phyloP scores from a whole-genome alignment of 495 filamentous ascomycete genomes.

The Penicillium chermesinum region DNA sequence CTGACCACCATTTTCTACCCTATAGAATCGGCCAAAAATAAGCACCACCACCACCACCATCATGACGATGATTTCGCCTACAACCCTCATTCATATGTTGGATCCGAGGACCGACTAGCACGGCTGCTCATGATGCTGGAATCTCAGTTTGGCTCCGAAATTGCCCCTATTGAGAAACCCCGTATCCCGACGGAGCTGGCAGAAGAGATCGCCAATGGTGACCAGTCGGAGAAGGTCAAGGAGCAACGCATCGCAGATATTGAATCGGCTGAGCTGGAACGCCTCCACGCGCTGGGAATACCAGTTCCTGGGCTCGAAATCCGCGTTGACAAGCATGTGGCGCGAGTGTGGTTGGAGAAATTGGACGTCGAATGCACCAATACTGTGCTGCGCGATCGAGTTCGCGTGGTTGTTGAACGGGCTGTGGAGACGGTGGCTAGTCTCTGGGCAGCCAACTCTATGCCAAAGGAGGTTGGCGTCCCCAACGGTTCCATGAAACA shows the following conservation, averaged over 20 bases:
- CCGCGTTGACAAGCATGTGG: slow-evolving; percentile 80
- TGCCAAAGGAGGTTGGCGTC: slow-evolving; percentile 14
- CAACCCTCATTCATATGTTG: slow-evolving; percentile 67
- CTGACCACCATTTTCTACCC: not conserved
- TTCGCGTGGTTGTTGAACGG: slow-evolving; percentile 83
- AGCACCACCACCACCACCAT: slow-evolving; percentile 51
- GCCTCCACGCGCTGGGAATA: slow-evolving; percentile 74
- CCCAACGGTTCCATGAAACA: slow-evolving; percentile 17
- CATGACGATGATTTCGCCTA: slow-evolving; percentile 31
- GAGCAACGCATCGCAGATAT: slow-evolving; percentile 49
- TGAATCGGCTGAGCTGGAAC: slow-evolving; percentile 54
- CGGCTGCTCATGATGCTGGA: slow-evolving; percentile 95
- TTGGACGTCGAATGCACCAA: slow-evolving; percentile 82
- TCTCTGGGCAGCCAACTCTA: slow-evolving; percentile 49
- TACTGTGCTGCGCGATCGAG: slow-evolving; percentile 66
- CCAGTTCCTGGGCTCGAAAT: slow-evolving; percentile 86
- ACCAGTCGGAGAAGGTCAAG: slow-evolving; percentile 27
- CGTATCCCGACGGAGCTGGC: slow-evolving; percentile 43
- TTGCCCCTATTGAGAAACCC: slow-evolving; percentile 66
- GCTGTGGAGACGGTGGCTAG: slow-evolving; percentile 87
- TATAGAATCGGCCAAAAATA: slow-evolving; percentile 51
- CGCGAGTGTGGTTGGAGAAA: slow-evolving; percentile 85
- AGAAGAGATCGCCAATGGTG: slow-evolving; percentile 29
- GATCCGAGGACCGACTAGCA: slow-evolving; percentile 67
- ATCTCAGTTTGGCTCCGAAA: slow-evolving; percentile 83